Conservation (phyloP, 2,329 filamentous ascomycete genomes). For the Aspergillus quadrilineatus region DNA sequence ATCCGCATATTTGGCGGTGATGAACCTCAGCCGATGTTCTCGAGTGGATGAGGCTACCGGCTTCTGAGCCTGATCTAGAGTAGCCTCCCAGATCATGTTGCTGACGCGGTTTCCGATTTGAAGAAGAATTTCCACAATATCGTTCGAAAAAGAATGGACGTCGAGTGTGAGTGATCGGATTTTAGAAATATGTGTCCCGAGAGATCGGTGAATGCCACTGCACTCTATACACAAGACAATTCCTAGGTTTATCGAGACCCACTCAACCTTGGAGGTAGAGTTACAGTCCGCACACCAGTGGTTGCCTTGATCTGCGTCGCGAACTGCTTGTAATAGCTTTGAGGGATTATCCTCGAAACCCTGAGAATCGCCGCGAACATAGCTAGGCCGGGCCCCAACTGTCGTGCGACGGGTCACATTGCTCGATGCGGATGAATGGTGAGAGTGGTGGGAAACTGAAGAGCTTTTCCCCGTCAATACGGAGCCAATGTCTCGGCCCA, state of each 20-base stretch:
- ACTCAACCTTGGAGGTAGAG: conserved; percentile 89
- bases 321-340: conserved; percentile 79
- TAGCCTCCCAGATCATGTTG: conserved; percentile 96
- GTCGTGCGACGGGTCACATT: conserved; percentile 81
- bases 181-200: conserved; percentile 97
- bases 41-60: conserved; percentile 74
- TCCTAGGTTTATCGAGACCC: conserved; percentile 97
- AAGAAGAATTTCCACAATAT: conserved; percentile 91
- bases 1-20: conserved; percentile 92
- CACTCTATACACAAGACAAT: conserved; percentile 98
- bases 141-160: conserved; percentile 91
- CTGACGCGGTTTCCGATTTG: conserved; percentile 91
- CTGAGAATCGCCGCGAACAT: conserved; percentile 66
- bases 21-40: conserved; percentile 90
- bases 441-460: conserved; percentile 54
- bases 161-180: conserved; percentile 92
- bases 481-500: conserved; percentile 84
- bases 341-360: conserved; percentile 79
- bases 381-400: conserved; percentile 80
- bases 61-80: conserved; percentile 70
- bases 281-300: conserved; percentile 92
- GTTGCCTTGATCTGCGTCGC: conserved; percentile 89
- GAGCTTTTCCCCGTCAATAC: conserved; percentile 90
- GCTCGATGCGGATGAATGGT: conserved; percentile 47
- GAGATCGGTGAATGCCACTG: conserved; percentile 91